Base-by-base conservation (phyloP, 257 asterid genomes). In the Salvia hispanica region DNA sequence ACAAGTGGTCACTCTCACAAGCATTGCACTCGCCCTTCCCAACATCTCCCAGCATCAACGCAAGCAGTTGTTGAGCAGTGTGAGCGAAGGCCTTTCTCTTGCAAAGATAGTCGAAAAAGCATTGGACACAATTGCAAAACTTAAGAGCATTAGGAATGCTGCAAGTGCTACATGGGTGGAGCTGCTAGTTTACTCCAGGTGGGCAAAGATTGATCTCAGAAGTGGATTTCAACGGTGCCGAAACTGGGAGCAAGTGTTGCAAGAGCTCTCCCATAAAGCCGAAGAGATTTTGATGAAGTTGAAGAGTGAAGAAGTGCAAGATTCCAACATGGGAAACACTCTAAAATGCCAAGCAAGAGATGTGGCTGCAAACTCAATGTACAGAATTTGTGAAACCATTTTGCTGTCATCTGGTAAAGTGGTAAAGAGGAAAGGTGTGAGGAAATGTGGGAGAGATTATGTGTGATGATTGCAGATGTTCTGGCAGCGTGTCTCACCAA, bases 1-100 rank as follows among this genome's bases (percentile, higher is more conserved):
- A 7, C 75, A 75, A 0, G 25, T 80, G 9, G 79, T 76, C 59
- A 77, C 84, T 1, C 67, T 79, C 1, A 58, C 80, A 4, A 52
- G 73, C 67, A 72, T 79, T 2, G 78, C 78, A 14, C 7, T 44
- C 6, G 46, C 57, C 10, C 62, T 71, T 40, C 64, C 75, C 37
- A 39, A 52, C 9, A 4, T 46, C 1, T 6, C 44, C 0, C 13
- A 9, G 1, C 13, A 61, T 3, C 52, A 56, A 28, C 15, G 40
- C 9, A 39, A 63, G 3, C 54, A 18, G 50, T 9, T 80, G 21
- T 4, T 76, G 44, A 42, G 77, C 39, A 55, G 75, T 37, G 80
- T 77, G 25, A 42, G 57, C 7, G 72, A 80, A 71, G 85, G 78
- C 18, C 73, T 74, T 0, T 14, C 21, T 42, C 48, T 66, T 0